These are phyloP conservation scores for Fusarium sambucinum DNA, from an alignment of 2,329 filamentous ascomycete genomes.

Conservation along the genomic window DNA sequence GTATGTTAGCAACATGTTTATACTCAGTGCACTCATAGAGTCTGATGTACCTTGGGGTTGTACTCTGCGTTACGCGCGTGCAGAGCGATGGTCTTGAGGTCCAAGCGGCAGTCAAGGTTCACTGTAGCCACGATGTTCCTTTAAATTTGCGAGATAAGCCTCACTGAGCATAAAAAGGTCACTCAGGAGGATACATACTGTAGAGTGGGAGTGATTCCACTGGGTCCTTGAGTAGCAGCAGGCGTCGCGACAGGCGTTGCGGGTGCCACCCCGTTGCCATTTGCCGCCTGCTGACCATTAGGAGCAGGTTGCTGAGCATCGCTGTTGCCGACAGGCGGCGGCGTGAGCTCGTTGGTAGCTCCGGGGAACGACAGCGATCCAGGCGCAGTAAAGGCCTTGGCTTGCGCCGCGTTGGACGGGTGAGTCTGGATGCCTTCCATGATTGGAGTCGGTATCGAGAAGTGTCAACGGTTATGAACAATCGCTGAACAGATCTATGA, in stretches of 20 bases:
- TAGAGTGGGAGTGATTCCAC: conserved; percentile 91
- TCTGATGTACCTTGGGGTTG: conserved; percentile 87
- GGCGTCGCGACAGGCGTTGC: conserved; percentile 93
- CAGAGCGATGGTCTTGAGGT: conserved; percentile 98
- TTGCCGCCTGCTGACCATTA: conserved; percentile 68
- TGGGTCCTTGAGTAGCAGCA: conserved; percentile 82
- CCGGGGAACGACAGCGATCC: conserved; percentile 93
- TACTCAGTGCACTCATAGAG: conserved; percentile 30
- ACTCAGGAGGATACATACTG: conserved; percentile 82
- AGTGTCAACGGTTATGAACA: conserved; percentile 34
- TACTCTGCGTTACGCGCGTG: conserved; percentile 99
- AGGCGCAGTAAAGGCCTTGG: conserved; percentile 93
- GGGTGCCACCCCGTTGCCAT: conserved; percentile 85
- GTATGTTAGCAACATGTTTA: conserved; percentile 50
- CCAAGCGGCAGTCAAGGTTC: conserved; percentile 96
- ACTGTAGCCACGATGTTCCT: conserved; percentile 99
- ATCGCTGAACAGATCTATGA: conserved; percentile 53
- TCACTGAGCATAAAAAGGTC: conserved; percentile 55
- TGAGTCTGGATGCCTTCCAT: conserved; percentile 96
- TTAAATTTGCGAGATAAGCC: conserved; percentile 66
- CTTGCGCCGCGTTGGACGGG: conserved; percentile 90
- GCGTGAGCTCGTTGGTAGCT: conserved; percentile 82
- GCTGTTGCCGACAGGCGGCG: conserved; percentile 78
- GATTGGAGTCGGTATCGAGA: conserved; percentile 54
- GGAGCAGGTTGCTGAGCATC: conserved; percentile 58